phyloP scores from a whole-genome alignment of 2,329 filamentous ascomycete species.

The Nigrograna mackinnonii region DNA sequence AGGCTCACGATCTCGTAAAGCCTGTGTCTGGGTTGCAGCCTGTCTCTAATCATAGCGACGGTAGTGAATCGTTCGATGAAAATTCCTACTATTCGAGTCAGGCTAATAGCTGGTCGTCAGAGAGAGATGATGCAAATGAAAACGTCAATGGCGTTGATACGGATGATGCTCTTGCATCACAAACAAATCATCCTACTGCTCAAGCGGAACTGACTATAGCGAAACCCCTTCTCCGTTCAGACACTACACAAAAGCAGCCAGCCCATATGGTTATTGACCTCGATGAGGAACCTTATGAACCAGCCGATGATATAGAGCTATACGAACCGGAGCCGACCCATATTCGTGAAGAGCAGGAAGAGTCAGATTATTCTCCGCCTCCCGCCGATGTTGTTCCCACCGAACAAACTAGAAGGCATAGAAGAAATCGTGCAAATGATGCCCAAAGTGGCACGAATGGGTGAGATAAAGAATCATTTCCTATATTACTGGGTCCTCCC shows the following conservation, averaged over 20 bases:
- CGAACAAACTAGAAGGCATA: slow-evolving; percentile 27
- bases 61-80: slow-evolving; percentile 85
- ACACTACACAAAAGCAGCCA: slow-evolving; percentile 15
- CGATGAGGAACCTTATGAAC: slow-evolving; percentile 42
- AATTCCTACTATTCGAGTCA: slow-evolving; percentile 96
- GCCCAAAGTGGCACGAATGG: slow-evolving; percentile 27
- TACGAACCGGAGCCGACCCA: slow-evolving; percentile 37
- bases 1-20: slow-evolving; percentile 75
- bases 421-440: slow-evolving; percentile 20
- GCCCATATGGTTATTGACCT: slow-evolving; percentile 40
- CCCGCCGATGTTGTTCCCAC: slow-evolving; percentile 42
- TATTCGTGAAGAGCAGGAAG: slow-evolving; percentile 35
- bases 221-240: slow-evolving; percentile 7
- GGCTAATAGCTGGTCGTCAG: slow-evolving; percentile 73
- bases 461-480: slow-evolving; percentile 26
- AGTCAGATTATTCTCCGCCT: slow-evolving; percentile 50
- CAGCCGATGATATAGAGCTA: slow-evolving; percentile 43
- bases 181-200: slow-evolving; percentile 19
- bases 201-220: slow-evolving; percentile 19
- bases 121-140: slow-evolving; percentile 40
- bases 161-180: slow-evolving; percentile 29
- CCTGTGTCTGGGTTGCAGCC: slow-evolving; percentile 63
- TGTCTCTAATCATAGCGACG: slow-evolving; percentile 63
- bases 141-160: slow-evolving; percentile 29
- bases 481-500: no score